Evolutionary conservation across 2,329 filamentous ascomycete species (phyloP), one percentile per base, ranked within the genome.

Genomic region (Ophiostoma sp.): DNA sequence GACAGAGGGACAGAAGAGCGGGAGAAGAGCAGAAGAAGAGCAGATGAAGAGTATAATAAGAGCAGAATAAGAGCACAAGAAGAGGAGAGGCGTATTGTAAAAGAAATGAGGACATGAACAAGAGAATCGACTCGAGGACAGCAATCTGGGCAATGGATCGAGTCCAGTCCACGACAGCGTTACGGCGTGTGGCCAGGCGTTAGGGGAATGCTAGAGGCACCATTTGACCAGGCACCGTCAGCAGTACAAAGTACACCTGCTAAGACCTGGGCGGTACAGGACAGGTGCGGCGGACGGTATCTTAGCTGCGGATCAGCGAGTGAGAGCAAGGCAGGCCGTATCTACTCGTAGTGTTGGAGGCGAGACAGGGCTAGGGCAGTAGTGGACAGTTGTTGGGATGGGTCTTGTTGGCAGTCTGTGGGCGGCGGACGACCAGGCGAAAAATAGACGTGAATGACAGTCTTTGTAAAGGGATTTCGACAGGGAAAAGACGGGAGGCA

Each of bases 311-410:
- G 9, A n/a, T 18, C 12, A n/a, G 49, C 47, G 47, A 47, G 45
- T 12, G 11, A 12, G 45, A 47, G 12, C 45, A 47, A 47, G 45
- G 45, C 14, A 47, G 45, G 14, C 45, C 14, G 45, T 16, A 47
- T 47, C 14, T 47, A n/a, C 45, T 47, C 6, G n/a, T 14, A 18
- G 18, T 16, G 60, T 40, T 63, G 12, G 60, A 38, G 27, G 60
- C 55, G 55, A 58, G 36, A 62, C 55, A 42, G 60, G 60, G 60
- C 60, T 63, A 63, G 60, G 60, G 60, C 60, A 63, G 38, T 44
- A 40, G 60, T 55, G 49, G n/a, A 11, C 47, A 52, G 47, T 47
- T n/a, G 38, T 63, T 41, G 58, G 7, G 52, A 14, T 58, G 38
- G 38, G 58, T n/a, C 38, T 63, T 63, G 14, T 14, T 14, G 27